These are phyloP conservation scores for Thamnidium elegans DNA, from an alignment of 192 early-diverging fungal genomes.

Conservation along the genomic window DNA sequence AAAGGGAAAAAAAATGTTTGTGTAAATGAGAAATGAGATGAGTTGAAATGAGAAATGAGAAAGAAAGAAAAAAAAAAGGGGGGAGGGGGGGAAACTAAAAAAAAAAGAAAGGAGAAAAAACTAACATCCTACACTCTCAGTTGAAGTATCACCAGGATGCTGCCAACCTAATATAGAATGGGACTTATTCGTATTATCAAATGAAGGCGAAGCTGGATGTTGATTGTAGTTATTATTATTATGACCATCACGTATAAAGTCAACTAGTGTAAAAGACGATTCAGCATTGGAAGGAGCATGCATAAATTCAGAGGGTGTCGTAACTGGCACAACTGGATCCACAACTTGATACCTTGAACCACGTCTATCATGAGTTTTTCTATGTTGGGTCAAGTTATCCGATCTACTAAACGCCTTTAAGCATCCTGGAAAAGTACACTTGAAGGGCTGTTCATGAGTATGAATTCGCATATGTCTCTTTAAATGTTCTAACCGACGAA, in stretches of 20 bases:
- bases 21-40: not conserved
- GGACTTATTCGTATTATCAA: no score
- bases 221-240: constrained; percentile 3
- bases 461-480: constrained; percentile 72
- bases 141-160: constrained; percentile 24
- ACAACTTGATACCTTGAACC: not conserved
- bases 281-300: not conserved
- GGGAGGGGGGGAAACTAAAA: not conserved
- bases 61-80: constrained; percentile 12
- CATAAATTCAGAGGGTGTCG: constrained; percentile 7
- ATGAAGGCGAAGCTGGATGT: not conserved
- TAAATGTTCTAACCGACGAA: constrained; percentile 79
- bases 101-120: constrained; percentile 4
- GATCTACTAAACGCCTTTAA: constrained; percentile 56
- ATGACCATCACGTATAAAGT: constrained; percentile 14
- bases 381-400: constrained; percentile 64
- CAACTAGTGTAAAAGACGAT: constrained; percentile 5
- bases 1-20: not conserved
- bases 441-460: constrained; percentile 61
- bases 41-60: not conserved
- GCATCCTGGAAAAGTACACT: constrained; percentile 53
- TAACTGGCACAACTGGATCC: not conserved
- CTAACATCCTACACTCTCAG: constrained; percentile 22
- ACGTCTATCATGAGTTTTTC: constrained; percentile 43
- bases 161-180: constrained; percentile 25